A percentile compares a stretch with the other conserved stretches of the same genome.
phyloP scores from a whole-genome alignment of 805 yeast species.

The Cyberlindnera euphorbiae region DNA sequence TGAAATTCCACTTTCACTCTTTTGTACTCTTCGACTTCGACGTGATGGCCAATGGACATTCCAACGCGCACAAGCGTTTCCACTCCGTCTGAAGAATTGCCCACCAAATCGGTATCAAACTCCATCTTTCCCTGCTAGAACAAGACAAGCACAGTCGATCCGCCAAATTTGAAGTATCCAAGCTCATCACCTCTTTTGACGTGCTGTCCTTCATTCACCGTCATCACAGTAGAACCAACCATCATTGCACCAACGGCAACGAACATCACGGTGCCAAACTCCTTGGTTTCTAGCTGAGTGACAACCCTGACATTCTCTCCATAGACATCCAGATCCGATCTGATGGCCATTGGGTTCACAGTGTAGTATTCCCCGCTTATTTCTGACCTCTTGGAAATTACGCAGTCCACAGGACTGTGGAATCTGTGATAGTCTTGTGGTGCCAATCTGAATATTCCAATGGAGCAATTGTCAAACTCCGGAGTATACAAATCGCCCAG shows the following conservation, averaged over 20 bases:
- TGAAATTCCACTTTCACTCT: conserved; percentile 43
- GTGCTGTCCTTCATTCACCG: conserved; percentile 54
- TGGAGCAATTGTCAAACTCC: conserved; percentile 40
- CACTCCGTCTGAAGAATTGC: conserved; percentile 61
- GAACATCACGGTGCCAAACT: conserved; percentile 75
- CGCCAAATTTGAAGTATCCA: conserved; percentile 96
- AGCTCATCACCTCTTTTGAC: conserved; percentile 74
- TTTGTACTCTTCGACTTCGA: conserved; percentile 42
- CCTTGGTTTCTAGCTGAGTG: conserved; percentile 66
- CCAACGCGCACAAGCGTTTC: conserved; percentile 90
- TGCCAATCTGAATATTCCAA: conserved; percentile 83
- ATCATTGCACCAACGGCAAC: conserved; percentile 96
- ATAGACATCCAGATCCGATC: conserved; percentile 84
- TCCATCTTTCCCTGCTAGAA: conserved; percentile 45
- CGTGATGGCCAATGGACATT: conserved; percentile 81
- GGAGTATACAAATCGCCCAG: conserved; percentile 40
- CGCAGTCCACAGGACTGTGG: conserved; percentile 82
- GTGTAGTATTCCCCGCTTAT: conserved; percentile 92
- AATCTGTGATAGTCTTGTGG: conserved; percentile 97
- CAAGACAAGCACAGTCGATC: conserved; percentile 74
- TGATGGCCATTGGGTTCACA: conserved; percentile 94
- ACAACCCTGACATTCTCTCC: conserved; percentile 85
- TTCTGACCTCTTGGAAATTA: conserved; percentile 55
- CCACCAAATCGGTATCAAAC: conserved; percentile 70
- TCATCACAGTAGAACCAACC: conserved; percentile 87